phyloP scores from a whole-genome alignment of 768 basidiomycete species.

The Phlebiopsis gigantea region DNA sequence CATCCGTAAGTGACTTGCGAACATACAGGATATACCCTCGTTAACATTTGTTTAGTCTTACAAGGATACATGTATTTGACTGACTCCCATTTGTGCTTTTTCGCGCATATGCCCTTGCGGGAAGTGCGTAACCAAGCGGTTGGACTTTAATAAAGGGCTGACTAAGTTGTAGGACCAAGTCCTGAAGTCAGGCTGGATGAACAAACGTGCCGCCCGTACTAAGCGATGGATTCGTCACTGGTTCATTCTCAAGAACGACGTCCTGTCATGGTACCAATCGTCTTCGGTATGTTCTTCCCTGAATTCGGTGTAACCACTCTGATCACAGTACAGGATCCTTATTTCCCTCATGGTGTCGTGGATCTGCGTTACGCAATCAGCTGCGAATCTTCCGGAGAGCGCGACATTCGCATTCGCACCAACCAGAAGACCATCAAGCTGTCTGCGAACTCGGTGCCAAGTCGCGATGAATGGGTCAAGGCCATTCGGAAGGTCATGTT shows the following conservation, averaged over 20 bases:
- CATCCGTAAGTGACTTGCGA: conserved; percentile 60
- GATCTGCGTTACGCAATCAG: conserved; percentile 90
- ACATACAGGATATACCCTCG: too few relatives aligned
- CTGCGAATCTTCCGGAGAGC: conserved; percentile 77
- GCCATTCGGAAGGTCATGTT: conserved; percentile 91
- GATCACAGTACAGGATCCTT: conserved; percentile 68
- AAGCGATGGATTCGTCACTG: conserved; percentile 94
- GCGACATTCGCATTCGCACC: conserved; percentile 77
- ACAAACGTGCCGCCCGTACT: conserved; percentile 83
- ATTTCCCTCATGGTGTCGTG: conserved; percentile 96
- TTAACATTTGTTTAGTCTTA: conserved; percentile 51
- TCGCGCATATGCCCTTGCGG: conserved; percentile 86
- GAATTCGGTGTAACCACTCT: conserved; percentile 1
- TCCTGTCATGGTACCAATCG: conserved; percentile 94
- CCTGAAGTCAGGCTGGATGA: conserved; percentile 85
- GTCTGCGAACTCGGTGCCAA: conserved; percentile 74
- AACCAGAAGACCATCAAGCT: conserved; percentile 72
- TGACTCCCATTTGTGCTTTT: conserved; percentile 91
- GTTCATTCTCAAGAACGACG: conserved; percentile 95
- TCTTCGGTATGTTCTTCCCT: conserved; percentile 58
- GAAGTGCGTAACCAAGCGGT: conserved; percentile 48
- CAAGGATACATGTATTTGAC: conserved; percentile 99
- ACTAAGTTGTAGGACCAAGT: conserved; percentile 67
- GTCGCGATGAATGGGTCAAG: conserved; percentile 94
- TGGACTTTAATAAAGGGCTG: not conserved